Evolutionary conservation across 352 stramenopile species (phyloP), one percentile per base, ranked within the genome.

Genomic region (Phytophthora macrochlamydospora): DNA sequence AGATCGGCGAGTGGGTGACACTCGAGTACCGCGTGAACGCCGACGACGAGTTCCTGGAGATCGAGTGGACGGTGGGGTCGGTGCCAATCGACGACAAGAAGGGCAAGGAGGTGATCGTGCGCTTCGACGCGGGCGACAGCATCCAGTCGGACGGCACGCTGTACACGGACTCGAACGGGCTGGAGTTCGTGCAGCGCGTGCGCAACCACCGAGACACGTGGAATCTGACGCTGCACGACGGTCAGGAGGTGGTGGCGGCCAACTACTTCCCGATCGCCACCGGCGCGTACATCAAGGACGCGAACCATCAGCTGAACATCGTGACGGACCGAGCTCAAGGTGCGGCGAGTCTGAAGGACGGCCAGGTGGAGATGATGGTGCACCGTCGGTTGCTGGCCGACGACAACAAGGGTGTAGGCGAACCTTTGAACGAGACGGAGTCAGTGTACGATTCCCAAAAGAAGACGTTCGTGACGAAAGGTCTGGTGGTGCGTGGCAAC

Each of bases 191-290:
- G 54, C 70, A 92, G 40, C 90, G 97, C 24, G 76, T 93, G 58
- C 83, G 91, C 33, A 94, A 98, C 72, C 80, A 93, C 62, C 81
- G 94, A 18, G 85, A 91, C 30, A 97, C 91, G 33, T 98, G 89
- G 87, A 85, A 98, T 55, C 59, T 98, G 35, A 87, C 81, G 48
- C 73, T 79, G 33, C 97, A 74, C 61, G 97, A 97, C 37, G 89
- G 97, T 28, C 85, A 91, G 52, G 93, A 99, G 73, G 91, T 90
- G 48, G 88, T 99, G 44, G 87, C 97, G 11, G 95, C 93, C 42
- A 99, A 99, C 74, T 99, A 98, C 79, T 98, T 98, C 65, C 97
- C 97, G 1, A 93, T 99, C n/a, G 99, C 93, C 54, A 90, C 94
- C 5, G 92, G 92, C 13, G 90, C 94, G 7, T 99, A 96, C 63